Conservation (phyloP, 2,329 filamentous ascomycete genomes). For the Trematosphaeria pertusa region DNA sequence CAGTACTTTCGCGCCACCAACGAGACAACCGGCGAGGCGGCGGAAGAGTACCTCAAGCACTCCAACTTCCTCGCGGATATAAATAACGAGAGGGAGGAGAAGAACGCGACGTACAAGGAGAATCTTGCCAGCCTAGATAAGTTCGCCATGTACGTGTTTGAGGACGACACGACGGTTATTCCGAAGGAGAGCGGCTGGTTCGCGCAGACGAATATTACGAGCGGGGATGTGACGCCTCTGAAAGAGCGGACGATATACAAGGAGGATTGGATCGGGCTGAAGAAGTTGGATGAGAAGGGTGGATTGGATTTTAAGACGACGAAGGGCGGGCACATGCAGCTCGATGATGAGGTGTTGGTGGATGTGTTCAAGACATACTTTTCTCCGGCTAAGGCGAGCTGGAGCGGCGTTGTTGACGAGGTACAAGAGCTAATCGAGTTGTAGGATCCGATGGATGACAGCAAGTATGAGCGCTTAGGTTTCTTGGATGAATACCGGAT, state of each 20-base stretch:
- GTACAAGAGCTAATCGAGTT: conserved; percentile 37
- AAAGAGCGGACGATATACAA: conserved; percentile 76
- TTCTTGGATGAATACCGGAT: no score
- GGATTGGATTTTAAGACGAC: conserved; percentile 77
- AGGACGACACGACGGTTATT: conserved; percentile 82
- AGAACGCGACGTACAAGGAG: conserved; percentile 76
- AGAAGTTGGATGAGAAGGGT: conserved; percentile 77
- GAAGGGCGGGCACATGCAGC: conserved; percentile 82
- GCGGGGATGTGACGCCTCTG: conserved; percentile 68
- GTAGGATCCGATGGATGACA: conserved; percentile 17
- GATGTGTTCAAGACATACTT: conserved; percentile 72
- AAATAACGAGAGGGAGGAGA: conserved; percentile 84
- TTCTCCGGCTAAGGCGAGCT: conserved; percentile 50
- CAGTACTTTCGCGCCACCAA: conserved; percentile 86
- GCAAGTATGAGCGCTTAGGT: neutral
- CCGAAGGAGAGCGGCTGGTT: conserved; percentile 95
- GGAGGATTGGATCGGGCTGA: conserved; percentile 93
- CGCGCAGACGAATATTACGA: conserved; percentile 73
- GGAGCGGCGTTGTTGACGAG: conserved; percentile 12
- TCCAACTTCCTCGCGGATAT: conserved; percentile 94
- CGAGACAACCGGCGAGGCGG: conserved; percentile 61
- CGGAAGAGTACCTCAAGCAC: conserved; percentile 73
- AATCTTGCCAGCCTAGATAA: conserved; percentile 74
- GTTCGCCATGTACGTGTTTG: conserved; percentile 90
- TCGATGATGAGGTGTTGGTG: conserved; percentile 70